These are phyloP conservation scores for Darksidea phi DNA, from an alignment of 495 filamentous ascomycete species.

Conservation along the genomic window DNA sequence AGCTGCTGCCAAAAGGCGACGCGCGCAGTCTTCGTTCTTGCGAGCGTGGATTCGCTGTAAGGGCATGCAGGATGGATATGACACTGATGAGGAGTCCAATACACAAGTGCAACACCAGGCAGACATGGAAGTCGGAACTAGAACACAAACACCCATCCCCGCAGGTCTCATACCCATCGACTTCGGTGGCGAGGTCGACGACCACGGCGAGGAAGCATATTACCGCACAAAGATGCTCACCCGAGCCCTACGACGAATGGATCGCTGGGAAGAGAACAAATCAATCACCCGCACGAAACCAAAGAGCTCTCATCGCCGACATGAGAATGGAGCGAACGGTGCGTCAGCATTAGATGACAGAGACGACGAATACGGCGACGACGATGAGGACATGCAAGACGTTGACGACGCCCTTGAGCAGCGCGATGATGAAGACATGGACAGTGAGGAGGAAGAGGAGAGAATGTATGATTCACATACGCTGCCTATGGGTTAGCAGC, in stretches of 20 bases:
- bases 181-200: constrained; percentile 29
- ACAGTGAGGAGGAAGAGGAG: constrained; percentile 32
- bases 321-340: constrained; percentile 17
- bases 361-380: constrained; percentile 10
- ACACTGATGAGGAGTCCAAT: constrained; percentile 66
- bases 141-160: constrained; percentile 19
- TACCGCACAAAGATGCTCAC: constrained; percentile 31
- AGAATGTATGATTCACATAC: constrained; percentile 6
- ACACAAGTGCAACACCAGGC: constrained; percentile 8
- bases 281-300: constrained; percentile 2
- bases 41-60: constrained; percentile 68
- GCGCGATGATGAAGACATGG: constrained; percentile 33
- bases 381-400: constrained; percentile 19
- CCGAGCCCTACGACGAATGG: constrained; percentile 33
- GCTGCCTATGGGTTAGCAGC: constrained; percentile 13
- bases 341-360: constrained; percentile 2
- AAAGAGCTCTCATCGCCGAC: constrained; percentile 4
- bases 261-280: constrained; percentile 39
- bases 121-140: constrained; percentile 16
- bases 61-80: constrained; percentile 67
- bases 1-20: constrained; percentile 44
- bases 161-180: constrained; percentile 27
- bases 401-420: constrained; percentile 28
- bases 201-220: constrained; percentile 42
- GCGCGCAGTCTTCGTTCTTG: constrained; percentile 59